Evolutionary conservation across 768 basidiomycete genomes (phyloP).

Genomic region (Vararia minispora): DNA sequence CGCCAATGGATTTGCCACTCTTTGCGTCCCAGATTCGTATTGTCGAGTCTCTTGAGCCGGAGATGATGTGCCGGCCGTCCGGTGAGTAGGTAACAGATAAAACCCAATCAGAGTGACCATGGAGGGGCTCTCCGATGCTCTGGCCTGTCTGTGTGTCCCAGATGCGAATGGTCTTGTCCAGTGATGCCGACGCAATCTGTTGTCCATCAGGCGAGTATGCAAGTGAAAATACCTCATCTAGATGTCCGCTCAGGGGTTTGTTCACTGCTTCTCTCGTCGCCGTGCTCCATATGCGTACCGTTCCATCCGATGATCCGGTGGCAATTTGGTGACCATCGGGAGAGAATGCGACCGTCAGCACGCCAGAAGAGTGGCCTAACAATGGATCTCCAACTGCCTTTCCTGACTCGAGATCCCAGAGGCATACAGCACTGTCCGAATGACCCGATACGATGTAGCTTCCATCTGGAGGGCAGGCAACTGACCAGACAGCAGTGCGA

Average conservation of each 20-base stretch:
- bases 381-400: no score
- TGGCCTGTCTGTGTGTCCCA: neutral
- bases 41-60: conserved; percentile 6
- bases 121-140: conserved; percentile 22
- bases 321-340: no score
- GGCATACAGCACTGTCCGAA: no score
- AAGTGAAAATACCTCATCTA: neutral
- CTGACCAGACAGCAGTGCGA: no score
- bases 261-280: neutral
- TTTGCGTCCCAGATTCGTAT: conserved; percentile 7
- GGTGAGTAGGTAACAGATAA: conserved; percentile 41
- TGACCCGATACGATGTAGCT: no score
- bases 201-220: conserved; percentile 4
- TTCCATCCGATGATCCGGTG: no score
- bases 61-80: conserved; percentile 4
- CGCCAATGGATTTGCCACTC: neutral
- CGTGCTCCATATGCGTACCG: neutral
- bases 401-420: no score
- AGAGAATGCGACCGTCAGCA: no score
- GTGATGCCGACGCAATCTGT: conserved; percentile 1
- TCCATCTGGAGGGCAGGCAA: no score
- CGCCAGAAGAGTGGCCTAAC: no score
- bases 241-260: neutral
- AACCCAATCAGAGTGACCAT: conserved; percentile 39
- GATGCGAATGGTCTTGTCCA: conserved; percentile 1